Percentiles rank a stretch among this genome's conserved stretches.
Evolutionary conservation across 2,329 filamentous ascomycete genomes (phyloP).

Genomic region (Hymenoscyphus albidus): DNA sequence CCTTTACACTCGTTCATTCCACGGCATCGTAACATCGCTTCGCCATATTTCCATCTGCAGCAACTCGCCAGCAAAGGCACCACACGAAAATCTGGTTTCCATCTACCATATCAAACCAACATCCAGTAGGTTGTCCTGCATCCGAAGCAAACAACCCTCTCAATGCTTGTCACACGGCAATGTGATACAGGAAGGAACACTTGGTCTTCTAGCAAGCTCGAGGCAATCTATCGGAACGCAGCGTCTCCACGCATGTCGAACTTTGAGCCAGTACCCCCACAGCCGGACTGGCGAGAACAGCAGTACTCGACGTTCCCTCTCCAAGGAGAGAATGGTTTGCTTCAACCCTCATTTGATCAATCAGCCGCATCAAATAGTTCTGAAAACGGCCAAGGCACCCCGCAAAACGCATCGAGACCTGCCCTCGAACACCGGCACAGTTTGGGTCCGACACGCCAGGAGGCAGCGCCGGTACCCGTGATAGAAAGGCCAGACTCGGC

Average conservation of each 20-base stretch:
- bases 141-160: conserved; percentile 27
- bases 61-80: conserved; percentile 3
- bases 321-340: conserved; percentile 29
- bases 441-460: conserved; percentile 28
- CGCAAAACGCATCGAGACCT: conserved; percentile 25
- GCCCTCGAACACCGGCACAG: conserved; percentile 33
- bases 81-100: conserved; percentile 7
- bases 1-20: conserved; percentile 33
- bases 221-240: conserved; percentile 33
- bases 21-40: conserved; percentile 24
- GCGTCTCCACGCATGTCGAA: conserved; percentile 38
- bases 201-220: conserved; percentile 38
- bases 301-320: conserved; percentile 34
- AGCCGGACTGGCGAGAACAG: conserved; percentile 38
- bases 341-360: conserved; percentile 30
- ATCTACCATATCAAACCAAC: conserved; percentile 12
- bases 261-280: conserved; percentile 35
- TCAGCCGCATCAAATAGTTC: conserved; percentile 24
- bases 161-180: conserved; percentile 39
- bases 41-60: conserved; percentile 9
- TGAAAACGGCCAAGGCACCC: conserved; percentile 21
- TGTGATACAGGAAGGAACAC: conserved; percentile 37
- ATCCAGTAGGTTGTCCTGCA: conserved; percentile 22
- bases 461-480: conserved; percentile 21
- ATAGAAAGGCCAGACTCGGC: conserved; percentile 34